phyloP scores from a whole-genome alignment of 1,284 basidiomycete genomes.

The Cerioporus squamosus region DNA sequence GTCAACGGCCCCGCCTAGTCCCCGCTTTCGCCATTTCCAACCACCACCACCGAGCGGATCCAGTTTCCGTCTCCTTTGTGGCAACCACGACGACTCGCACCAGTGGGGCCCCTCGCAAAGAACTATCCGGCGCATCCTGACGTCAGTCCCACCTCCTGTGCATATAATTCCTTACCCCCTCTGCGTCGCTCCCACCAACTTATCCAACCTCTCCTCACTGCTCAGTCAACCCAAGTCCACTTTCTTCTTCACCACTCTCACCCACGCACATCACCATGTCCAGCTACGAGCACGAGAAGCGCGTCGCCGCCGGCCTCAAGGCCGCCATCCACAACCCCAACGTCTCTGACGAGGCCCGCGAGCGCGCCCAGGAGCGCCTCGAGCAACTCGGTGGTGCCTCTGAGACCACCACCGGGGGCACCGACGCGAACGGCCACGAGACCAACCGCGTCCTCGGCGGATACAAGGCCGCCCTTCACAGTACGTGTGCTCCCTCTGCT shows the following conservation, averaged over 20 bases:
- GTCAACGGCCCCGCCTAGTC: neutral
- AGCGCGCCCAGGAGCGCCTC: slow-evolving; percentile 48
- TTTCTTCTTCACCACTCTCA: slow-evolving; percentile 3
- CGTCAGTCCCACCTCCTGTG: no score
- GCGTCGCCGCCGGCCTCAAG: slow-evolving; percentile 57
- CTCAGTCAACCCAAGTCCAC: no score
- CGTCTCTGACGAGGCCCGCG: slow-evolving; percentile 55
- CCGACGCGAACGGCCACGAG: slow-evolving; percentile 29
- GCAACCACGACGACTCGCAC: no score
- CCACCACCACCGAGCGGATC: no score
- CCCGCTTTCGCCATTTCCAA: neutral
- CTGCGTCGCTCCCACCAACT: no score
- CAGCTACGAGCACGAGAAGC: slow-evolving; percentile 33
- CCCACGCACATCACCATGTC: neutral
- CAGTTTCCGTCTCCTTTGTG: no score
- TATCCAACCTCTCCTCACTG: no score
- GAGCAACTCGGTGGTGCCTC: slow-evolving; percentile 39
- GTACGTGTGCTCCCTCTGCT: no score
- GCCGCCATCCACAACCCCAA: slow-evolving; percentile 58
- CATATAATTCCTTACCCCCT: no score
- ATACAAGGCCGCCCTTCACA: slow-evolving; percentile 57
- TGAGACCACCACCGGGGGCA: slow-evolving; percentile 15
- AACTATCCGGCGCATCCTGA: no score
- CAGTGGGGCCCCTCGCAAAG: neutral
- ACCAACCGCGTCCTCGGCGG: slow-evolving; percentile 44